These are phyloP conservation scores for Penicillium oxalicum DNA, from an alignment of 2,329 filamentous ascomycete genomes.

Conservation along the genomic window DNA sequence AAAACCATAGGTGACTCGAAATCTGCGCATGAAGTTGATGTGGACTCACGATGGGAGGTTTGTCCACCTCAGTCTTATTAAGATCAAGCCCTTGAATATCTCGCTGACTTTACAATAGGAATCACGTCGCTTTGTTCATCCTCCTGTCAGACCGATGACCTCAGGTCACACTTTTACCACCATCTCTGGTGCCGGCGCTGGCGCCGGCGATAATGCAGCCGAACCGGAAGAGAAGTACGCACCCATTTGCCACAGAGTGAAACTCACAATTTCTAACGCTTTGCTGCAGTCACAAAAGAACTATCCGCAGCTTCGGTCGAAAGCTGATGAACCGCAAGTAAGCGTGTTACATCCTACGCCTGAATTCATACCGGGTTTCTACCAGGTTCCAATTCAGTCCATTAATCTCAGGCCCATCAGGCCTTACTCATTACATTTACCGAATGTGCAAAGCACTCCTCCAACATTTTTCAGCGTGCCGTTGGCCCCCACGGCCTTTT, in stretches of 20 bases:
- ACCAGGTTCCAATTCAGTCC: not conserved
- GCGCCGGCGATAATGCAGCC: slow-evolving; percentile 4
- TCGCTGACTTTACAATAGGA: slow-evolving; percentile 23
- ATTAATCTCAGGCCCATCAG: not conserved
- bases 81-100: not conserved
- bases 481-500: not conserved
- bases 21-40: slow-evolving; percentile 33
- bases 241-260: not conserved
- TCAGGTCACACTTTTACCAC: slow-evolving; percentile 23
- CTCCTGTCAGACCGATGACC: slow-evolving; percentile 26
- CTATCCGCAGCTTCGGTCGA: slow-evolving; percentile 34
- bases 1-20: slow-evolving; percentile 26
- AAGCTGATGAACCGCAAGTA: slow-evolving; percentile 28
- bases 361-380: not conserved
- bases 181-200: slow-evolving; percentile 18
- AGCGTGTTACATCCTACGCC: not conserved
- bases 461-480: no score
- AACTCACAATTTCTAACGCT: not conserved
- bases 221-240: slow-evolving; percentile 31
- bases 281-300: slow-evolving; percentile 25
- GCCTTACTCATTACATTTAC: no score
- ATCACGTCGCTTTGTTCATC: slow-evolving; percentile 31
- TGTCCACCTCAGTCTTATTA: not conserved
- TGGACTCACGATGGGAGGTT: slow-evolving; percentile 37
- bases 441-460: slow-evolving; percentile 8